Conservation (phyloP, 192 early-diverging fungal genomes). For the Coemansia sp. region DNA sequence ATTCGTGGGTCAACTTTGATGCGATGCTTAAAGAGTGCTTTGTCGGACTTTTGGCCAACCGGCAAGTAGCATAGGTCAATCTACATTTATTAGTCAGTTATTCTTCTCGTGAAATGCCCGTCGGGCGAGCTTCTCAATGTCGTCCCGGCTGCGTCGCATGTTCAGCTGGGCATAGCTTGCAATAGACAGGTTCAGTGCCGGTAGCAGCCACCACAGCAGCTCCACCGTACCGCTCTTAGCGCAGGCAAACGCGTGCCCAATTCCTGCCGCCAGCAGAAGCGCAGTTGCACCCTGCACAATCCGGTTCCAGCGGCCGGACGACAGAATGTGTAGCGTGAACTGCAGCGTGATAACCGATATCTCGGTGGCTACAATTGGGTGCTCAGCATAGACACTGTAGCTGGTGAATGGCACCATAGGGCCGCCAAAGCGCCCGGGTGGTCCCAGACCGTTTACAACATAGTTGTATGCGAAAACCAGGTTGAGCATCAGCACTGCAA, state of each 20-base stretch:
- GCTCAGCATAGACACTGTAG: slow-evolving; percentile 12
- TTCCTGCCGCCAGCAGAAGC: background rate
- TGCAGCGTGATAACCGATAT: slow-evolving; percentile 36
- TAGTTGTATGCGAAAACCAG: slow-evolving; percentile 40
- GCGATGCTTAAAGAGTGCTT: slow-evolving; percentile 77
- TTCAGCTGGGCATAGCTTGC: slow-evolving; percentile 38
- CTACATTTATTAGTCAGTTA: too few species aligned
- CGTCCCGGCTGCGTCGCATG: slow-evolving; percentile 31
- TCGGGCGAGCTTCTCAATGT: slow-evolving; percentile 21
- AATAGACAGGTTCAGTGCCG: slow-evolving; percentile 20
- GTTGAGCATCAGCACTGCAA: slow-evolving; percentile 27
- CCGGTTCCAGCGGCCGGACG: slow-evolving; percentile 29
- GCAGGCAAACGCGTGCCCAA: slow-evolving; percentile 20
- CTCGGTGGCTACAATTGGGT: slow-evolving; percentile 34
- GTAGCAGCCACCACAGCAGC: slow-evolving; percentile 37
- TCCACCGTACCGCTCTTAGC: slow-evolving; percentile 16
- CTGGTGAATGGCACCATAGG: slow-evolving; percentile 24
- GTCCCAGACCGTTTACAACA: slow-evolving; percentile 2
- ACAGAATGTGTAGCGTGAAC: slow-evolving; percentile 33
- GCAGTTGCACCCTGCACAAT: background rate
- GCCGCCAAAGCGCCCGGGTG: background rate
- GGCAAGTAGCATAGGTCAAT: too few species aligned
- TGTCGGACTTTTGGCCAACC: slow-evolving; percentile 51
- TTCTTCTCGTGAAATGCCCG: too few species aligned
- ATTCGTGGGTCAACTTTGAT: slow-evolving; percentile 96